Conservation (phyloP, 1,284 basidiomycete genomes). For the Dichomitus squalens region DNA sequence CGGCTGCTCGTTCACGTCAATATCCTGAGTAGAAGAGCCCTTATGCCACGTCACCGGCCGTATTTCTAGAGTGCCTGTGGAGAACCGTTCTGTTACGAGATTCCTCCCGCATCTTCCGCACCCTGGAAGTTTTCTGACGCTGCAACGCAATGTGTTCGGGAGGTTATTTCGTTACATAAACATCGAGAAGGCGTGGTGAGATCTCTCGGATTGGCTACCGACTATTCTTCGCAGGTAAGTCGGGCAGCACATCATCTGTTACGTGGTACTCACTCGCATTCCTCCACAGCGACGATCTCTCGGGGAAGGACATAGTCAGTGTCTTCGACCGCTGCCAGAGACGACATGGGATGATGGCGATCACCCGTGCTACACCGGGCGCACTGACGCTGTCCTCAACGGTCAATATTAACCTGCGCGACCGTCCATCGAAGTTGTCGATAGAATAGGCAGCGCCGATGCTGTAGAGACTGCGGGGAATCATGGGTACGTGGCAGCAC, state of each 20-base stretch:
- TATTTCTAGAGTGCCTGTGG: no score
- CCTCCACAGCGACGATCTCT: background rate
- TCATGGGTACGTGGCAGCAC: background rate
- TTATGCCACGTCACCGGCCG: no score
- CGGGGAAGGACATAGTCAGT: no score
- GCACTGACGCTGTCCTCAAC: background rate
- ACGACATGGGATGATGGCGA: background rate
- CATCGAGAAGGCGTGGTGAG: background rate
- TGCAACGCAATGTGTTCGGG: background rate
- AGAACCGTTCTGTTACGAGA: background rate
- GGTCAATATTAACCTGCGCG: background rate
- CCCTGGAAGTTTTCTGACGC: background rate
- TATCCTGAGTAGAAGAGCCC: no score
- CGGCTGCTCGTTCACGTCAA: no score
- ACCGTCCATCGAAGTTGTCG: no score
- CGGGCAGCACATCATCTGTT: background rate
- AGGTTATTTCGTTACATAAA: background rate
- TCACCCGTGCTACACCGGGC: background rate
- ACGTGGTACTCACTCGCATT: background rate
- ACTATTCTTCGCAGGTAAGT: background rate
- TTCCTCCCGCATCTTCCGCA: background rate
- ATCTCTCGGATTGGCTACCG: background rate
- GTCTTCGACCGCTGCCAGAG: no score
- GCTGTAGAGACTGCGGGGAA: background rate
- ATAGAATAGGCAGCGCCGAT: no score